phyloP scores from a whole-genome alignment of 2,329 filamentous ascomycete genomes.

The Cladosporium halotolerans region DNA sequence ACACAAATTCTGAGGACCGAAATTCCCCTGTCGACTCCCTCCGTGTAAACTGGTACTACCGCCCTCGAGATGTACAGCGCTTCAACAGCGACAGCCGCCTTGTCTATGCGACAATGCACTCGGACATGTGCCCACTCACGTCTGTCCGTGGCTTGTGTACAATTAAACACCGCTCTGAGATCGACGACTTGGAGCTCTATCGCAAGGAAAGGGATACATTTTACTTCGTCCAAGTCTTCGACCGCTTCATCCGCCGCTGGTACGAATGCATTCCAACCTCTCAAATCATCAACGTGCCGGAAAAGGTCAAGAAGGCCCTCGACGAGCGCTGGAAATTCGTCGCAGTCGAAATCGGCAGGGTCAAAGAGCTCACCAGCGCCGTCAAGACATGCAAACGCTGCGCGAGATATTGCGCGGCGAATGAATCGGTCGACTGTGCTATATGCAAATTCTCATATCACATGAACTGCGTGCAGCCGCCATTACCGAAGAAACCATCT shows the following conservation, averaged over 20 bases:
- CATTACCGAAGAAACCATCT: slow-evolving; percentile 89
- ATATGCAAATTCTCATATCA: slow-evolving; percentile 94
- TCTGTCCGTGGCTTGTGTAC: slow-evolving; percentile 89
- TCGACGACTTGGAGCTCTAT: slow-evolving; percentile 73
- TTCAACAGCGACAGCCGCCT: slow-evolving; percentile 85
- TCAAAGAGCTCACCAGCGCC: slow-evolving; percentile 91
- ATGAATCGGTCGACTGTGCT: slow-evolving; percentile 94
- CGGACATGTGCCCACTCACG: slow-evolving; percentile 86
- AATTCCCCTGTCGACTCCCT: slow-evolving; percentile 73
- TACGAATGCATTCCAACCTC: slow-evolving; percentile 93
- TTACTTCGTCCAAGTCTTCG: slow-evolving; percentile 96
- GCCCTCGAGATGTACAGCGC: slow-evolving; percentile 89
- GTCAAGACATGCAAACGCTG: slow-evolving; percentile 96
- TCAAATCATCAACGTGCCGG: slow-evolving; percentile 92
- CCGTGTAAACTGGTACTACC: slow-evolving; percentile 97
- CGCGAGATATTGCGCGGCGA: slow-evolving; percentile 82
- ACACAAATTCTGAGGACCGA: slow-evolving; percentile 64
- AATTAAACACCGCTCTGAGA: slow-evolving; percentile 82
- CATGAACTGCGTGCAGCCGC: slow-evolving; percentile 94
- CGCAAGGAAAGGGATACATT: slow-evolving; percentile 81
- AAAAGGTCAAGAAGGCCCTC: slow-evolving; percentile 88
- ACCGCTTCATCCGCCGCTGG: slow-evolving; percentile 95
- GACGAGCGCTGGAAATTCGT: slow-evolving; percentile 97
- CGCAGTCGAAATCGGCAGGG: slow-evolving; percentile 84
- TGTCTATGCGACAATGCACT: slow-evolving; percentile 97